Evolutionary conservation across 1,139 yeast genomes (phyloP).

Genomic region (Citeromyces hawaiiensis): DNA sequence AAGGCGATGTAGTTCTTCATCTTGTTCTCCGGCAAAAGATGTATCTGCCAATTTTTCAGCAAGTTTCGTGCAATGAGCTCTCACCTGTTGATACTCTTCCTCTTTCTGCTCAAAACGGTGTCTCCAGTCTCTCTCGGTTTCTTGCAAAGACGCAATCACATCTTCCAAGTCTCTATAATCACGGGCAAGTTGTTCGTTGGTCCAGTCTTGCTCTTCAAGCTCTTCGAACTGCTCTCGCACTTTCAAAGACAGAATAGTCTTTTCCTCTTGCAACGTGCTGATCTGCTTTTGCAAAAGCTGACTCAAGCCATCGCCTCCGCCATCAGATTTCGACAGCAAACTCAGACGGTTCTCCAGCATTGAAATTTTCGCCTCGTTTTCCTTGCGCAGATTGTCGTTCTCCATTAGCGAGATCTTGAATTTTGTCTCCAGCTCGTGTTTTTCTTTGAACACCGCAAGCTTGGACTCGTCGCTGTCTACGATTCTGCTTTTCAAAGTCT

Average conservation of each 20-base stretch:
- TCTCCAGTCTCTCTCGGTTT: neutral
- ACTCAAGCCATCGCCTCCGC: slow-evolving; percentile 1
- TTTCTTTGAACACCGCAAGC: slow-evolving; percentile 19
- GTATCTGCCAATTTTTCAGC: slow-evolving; percentile 5
- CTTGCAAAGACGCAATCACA: slow-evolving; percentile 5
- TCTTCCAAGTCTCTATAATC: slow-evolving; percentile 8
- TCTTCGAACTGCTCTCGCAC: slow-evolving; percentile 9
- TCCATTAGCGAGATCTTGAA: slow-evolving; percentile 24
- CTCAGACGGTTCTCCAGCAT: slow-evolving; percentile 22
- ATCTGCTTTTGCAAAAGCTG: slow-evolving; percentile 6
- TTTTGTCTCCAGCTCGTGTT: slow-evolving; percentile 21
- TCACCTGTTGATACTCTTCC: slow-evolving; percentile 4
- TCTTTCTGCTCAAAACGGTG: neutral
- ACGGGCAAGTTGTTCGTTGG: slow-evolving; percentile 8
- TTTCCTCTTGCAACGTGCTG: slow-evolving; percentile 12
- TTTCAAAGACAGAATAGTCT: slow-evolving; percentile 12
- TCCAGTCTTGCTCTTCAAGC: slow-evolving; percentile 1
- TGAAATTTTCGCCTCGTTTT: slow-evolving; percentile 19
- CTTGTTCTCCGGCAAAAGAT: slow-evolving; percentile 6
- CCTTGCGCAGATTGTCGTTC: slow-evolving; percentile 20
- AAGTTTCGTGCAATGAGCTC: slow-evolving; percentile 4
- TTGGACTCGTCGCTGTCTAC: slow-evolving; percentile 21
- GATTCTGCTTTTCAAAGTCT: slow-evolving; percentile 5
- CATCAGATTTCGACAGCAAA: neutral
- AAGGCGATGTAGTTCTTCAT: slow-evolving; percentile 1